phyloP scores from a whole-genome alignment of 208 protist genomes.

The Endotrypanum monterogeii region DNA sequence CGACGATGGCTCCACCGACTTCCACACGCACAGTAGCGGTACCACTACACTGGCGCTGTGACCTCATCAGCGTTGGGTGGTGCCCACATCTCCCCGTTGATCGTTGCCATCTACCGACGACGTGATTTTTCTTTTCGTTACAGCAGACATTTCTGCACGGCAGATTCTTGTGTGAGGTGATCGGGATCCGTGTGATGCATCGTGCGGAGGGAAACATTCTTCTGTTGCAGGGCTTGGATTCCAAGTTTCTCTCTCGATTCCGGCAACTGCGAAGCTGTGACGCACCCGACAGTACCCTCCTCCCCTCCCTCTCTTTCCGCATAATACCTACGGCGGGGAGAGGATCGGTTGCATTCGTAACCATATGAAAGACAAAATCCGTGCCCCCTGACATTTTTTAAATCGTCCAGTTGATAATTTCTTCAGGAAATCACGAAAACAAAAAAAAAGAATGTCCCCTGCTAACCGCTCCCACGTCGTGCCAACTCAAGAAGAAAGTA shows the following conservation, averaged over 20 bases:
- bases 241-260: constrained; percentile 31
- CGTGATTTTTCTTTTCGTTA: neutral
- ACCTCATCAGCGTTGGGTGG: constrained; percentile 25
- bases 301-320: too few species aligned
- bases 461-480: too few species aligned
- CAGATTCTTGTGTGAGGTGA: neutral
- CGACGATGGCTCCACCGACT: neutral
- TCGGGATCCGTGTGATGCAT: neutral
- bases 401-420: constrained; percentile 43
- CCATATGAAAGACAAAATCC: constrained; percentile 38
- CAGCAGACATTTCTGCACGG: neutral
- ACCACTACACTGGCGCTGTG: constrained; percentile 18
- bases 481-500: neutral
- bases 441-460: too few species aligned
- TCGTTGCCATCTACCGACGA: neutral
- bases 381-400: constrained; percentile 43
- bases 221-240: constrained; percentile 11
- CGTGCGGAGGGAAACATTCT: constrained; percentile 21
- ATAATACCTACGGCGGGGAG: too few species aligned
- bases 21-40: neutral
- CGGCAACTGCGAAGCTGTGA: constrained; percentile 6
- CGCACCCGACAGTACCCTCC: constrained; percentile 11
- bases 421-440: neutral
- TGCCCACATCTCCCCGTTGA: neutral
- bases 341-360: constrained; percentile 18